Evolutionary conservation across 257 asterid species (phyloP), one percentile per base, ranked within the genome.

Genomic region (Paraleonurus japonicus): DNA sequence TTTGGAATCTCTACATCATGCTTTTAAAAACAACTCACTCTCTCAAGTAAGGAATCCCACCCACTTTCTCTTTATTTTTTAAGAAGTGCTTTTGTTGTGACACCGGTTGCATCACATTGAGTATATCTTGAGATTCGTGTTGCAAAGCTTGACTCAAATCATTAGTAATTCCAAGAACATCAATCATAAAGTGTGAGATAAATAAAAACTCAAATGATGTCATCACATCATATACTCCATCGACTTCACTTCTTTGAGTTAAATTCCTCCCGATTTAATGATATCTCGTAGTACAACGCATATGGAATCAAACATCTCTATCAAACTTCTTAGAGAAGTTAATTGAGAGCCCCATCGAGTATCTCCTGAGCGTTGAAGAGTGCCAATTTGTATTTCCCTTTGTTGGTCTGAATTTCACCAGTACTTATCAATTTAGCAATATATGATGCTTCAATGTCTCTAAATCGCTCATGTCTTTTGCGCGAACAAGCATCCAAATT

Each of bases 171-270:
- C 45, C 45, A 37, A 37, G 45, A 9, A 15, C 5, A 13, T 16
- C 57, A 48, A 48, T 16, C 57, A 48, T 17, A 30, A 61, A 10
- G 19, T 61, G 13, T 13, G 10, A 30, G 60, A 66, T 27, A 47
- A 66, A 45, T 11, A 15, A 7, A 66, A 43, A 47, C 28, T 66
- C 71, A 66, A 23, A 66, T 15, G 45, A 26, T 26, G 37, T 67
- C 48, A 67, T 48, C 3, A 48, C 26, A 2, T 67, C 72, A 48
- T n/a, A 67, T 12, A 26, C 48, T 67, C 62, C 47, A 50, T 67
- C 19, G 4, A 8, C 22, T 16, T 47, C 23, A 41, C 50, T 41
- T 41, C 50, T 41, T 41, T 41, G 50, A 41, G 50, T 41, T 41
- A 47, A 23, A n/a, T 47, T 47, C 55, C 55, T 8, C n/a, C n/a